Evolutionary conservation across 805 yeast species (phyloP), one percentile per base, ranked within the genome.

Genomic region (Yamadazyma kitorensis): DNA sequence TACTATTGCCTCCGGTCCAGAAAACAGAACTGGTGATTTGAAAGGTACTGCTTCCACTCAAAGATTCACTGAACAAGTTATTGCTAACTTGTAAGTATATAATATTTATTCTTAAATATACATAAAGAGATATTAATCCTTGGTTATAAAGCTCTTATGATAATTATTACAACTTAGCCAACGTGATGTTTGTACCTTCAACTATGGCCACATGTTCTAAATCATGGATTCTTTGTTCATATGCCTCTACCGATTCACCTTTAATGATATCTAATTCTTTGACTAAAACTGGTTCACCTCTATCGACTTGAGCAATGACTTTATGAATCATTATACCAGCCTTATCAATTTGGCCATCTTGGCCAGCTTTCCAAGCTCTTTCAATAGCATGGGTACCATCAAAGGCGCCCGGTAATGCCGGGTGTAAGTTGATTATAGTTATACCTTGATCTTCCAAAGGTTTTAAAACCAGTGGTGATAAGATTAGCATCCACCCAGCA

Each of bases 311-410:
- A 30, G 88, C 86, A 47, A 93, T 89, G n/a, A 93, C 98, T 52
- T 83, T 78, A 65, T 93, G 98, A 28, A 93, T 85, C 98, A 93
- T 93, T 34, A 93, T 85, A 2, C 98, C 98, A 11, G 94, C 96
- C 44, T 74, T 76, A 6, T 71, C 47, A 33, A 80, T 76, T 45
- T 77, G 73, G 6, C 96, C 96, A 17, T 77, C 78, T 53, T 89
- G 96, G 24, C 96, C 96, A 9, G 94, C 95, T 50, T 87, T 70
- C 91, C 94, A 93, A 1, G 97, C 95, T 52, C 98, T 71, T 50
- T 93, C 96, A 40, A 93, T 93, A 8, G 98, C 98, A 62, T 86
- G 88, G 8, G 95, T 91, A 4, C 98, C 98, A 39, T 91, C 98
- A 67, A 91, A 93, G 4, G 88, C 88, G 17, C 96, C 96, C 1